A percentile compares a stretch with the other conserved stretches of the same genome.
phyloP scores from a whole-genome alignment of 2,329 filamentous ascomycete species.

The Xylaria sp. region DNA sequence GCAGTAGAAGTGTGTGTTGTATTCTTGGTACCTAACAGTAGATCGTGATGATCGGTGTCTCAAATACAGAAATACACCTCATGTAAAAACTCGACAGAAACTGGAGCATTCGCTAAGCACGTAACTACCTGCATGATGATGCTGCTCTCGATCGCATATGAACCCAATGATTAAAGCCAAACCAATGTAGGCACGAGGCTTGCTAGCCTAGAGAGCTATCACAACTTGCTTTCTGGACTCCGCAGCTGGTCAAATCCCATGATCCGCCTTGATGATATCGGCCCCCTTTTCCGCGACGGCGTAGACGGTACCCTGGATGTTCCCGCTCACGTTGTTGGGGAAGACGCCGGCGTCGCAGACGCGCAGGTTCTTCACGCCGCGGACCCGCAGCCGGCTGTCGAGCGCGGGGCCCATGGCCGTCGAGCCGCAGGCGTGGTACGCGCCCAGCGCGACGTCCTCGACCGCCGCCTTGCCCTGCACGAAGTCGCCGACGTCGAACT shows the following conservation, averaged over 20 bases:
- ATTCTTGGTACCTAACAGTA: too few relatives aligned
- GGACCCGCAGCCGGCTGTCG: background rate
- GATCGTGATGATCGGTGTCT: too few relatives aligned
- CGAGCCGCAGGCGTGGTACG: conserved; percentile 4
- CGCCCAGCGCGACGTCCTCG: background rate
- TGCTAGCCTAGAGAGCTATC: background rate
- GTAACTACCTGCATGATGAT: too few relatives aligned
- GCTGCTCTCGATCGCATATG: too few relatives aligned
- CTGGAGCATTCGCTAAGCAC: too few relatives aligned
- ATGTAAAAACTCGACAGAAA: too few relatives aligned
- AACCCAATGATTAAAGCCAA: background rate
- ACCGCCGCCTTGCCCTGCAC: background rate
- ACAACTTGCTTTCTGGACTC: background rate
- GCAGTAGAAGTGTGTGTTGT: too few relatives aligned
- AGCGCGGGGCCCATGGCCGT: background rate
- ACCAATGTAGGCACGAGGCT: background rate
- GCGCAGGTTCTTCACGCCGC: background rate
- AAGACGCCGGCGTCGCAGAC: conserved; percentile 4
- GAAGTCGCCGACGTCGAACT: background rate
- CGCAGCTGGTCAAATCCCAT: background rate
- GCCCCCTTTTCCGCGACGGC: background rate
- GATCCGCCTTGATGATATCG: background rate
- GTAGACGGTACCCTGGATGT: conserved; percentile 1
- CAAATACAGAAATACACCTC: too few relatives aligned
- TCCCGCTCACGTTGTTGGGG: conserved; percentile 6